phyloP scores from a whole-genome alignment of 2,329 filamentous ascomycete genomes.

The Penicillium brasilianum region DNA sequence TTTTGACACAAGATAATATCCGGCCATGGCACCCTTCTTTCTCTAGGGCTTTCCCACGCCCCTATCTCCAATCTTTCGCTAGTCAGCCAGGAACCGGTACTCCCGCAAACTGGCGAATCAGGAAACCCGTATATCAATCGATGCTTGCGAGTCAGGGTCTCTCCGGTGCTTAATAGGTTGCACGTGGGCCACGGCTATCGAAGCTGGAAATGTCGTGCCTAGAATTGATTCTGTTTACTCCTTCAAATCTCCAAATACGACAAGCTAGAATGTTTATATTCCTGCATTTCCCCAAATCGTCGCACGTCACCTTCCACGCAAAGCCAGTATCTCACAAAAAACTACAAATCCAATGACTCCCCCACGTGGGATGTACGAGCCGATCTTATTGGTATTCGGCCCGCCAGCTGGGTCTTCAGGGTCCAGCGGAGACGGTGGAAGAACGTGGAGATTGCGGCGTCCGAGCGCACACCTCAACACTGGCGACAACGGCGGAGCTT shows the following conservation, averaged over 20 bases:
- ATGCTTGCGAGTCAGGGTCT: no score
- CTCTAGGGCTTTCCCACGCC: no score
- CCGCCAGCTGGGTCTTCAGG: background rate
- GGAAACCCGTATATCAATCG: no score
- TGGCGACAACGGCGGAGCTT: slow-evolving; percentile 3
- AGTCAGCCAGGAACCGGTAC: no score
- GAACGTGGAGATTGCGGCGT: background rate
- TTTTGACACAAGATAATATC: no score
- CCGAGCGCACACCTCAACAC: slow-evolving; percentile 5
- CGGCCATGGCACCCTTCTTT: no score
- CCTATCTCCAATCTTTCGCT: no score
- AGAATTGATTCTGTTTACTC: no score
- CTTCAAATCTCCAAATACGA: background rate
- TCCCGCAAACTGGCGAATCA: no score
- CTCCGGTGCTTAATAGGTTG: no score
- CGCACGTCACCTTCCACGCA: background rate
- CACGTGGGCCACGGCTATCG: no score
- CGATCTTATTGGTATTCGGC: background rate
- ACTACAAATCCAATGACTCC: background rate
- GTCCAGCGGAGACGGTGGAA: background rate
- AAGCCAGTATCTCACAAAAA: background rate
- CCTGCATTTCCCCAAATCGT: background rate
- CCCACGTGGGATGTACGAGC: background rate
- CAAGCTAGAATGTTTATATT: background rate
- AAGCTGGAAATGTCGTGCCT: background rate